Conservation (phyloP, 495 filamentous ascomycete genomes). For the Aspergillus olivimuriae region DNA sequence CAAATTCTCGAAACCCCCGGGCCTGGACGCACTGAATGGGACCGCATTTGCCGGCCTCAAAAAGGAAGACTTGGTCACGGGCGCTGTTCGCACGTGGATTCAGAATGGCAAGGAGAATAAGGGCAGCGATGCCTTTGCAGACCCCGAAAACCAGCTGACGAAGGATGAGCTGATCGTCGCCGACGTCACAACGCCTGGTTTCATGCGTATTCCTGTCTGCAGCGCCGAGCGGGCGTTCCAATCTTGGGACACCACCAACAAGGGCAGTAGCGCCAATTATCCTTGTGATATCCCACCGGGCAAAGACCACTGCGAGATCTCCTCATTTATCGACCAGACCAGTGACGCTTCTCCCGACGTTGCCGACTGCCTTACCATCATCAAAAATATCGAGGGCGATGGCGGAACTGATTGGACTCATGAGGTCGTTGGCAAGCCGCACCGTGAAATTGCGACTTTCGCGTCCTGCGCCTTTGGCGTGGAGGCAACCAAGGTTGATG, state of each 20-base stretch:
- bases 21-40: conserved; percentile 18
- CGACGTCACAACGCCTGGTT: conserved; percentile 4
- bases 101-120: conserved; percentile 22
- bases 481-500: background rate
- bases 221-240: background rate
- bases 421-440: background rate
- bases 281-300: conserved; percentile 21
- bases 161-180: background rate
- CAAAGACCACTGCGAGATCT: conserved; percentile 15
- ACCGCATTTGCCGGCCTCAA: conserved; percentile 15
- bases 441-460: conserved; percentile 1
- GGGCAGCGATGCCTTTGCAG: conserved; percentile 8
- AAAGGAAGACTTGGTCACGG: conserved; percentile 18
- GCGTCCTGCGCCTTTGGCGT: background rate
- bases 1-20: conserved; percentile 13
- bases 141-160: background rate
- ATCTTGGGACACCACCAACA: background rate
- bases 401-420: conserved; percentile 2
- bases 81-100: conserved; percentile 21
- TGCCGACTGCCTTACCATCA: conserved; percentile 23
- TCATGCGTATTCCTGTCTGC: conserved; percentile 20
- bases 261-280: conserved; percentile 12
- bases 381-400: conserved; percentile 20
- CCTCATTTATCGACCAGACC: conserved; percentile 22
- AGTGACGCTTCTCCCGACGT: conserved; percentile 20